Conservation (phyloP, 192 early-diverging fungal species). For the Gigaspora rosea region DNA sequence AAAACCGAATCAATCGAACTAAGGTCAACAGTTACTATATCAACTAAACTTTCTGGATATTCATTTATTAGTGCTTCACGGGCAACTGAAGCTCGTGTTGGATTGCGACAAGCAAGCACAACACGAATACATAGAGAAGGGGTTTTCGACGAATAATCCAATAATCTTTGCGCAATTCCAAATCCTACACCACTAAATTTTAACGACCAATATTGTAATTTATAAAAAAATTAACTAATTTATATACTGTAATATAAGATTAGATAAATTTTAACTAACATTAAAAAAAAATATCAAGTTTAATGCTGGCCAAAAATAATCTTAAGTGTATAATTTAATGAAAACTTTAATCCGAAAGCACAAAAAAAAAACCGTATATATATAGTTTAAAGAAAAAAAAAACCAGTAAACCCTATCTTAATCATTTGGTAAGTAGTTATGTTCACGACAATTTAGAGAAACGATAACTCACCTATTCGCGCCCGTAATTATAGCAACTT, state of each 20-base stretch:
- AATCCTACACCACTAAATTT: slow-evolving; percentile 51
- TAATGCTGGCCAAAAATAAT: too few relatives aligned
- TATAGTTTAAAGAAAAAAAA: too few relatives aligned
- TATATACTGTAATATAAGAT: not conserved
- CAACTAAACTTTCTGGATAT: slow-evolving; percentile 41
- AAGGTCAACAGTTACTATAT: slow-evolving; percentile 51
- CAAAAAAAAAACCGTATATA: too few relatives aligned
- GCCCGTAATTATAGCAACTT: slow-evolving; percentile 18
- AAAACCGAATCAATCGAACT: slow-evolving; percentile 41
- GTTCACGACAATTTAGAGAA: not conserved
- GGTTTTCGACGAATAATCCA: slow-evolving; percentile 35
- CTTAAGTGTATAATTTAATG: too few relatives aligned
- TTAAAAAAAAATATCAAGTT: too few relatives aligned
- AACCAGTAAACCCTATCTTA: too few relatives aligned
- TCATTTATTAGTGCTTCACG: slow-evolving; percentile 37
- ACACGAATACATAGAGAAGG: slow-evolving; percentile 35
- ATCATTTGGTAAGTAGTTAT: too few relatives aligned
- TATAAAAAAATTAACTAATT: not conserved
- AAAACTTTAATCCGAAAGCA: too few relatives aligned
- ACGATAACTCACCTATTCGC: slow-evolving; percentile 15
- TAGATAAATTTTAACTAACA: too few relatives aligned
- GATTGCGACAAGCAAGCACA: slow-evolving; percentile 57
- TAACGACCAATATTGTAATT: not conserved
- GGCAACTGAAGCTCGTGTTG: slow-evolving; percentile 45
- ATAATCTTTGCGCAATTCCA: slow-evolving; percentile 52